These are phyloP conservation scores for Fusarium austroafricanum DNA, from an alignment of 2,329 filamentous ascomycete genomes.

Conservation along the genomic window DNA sequence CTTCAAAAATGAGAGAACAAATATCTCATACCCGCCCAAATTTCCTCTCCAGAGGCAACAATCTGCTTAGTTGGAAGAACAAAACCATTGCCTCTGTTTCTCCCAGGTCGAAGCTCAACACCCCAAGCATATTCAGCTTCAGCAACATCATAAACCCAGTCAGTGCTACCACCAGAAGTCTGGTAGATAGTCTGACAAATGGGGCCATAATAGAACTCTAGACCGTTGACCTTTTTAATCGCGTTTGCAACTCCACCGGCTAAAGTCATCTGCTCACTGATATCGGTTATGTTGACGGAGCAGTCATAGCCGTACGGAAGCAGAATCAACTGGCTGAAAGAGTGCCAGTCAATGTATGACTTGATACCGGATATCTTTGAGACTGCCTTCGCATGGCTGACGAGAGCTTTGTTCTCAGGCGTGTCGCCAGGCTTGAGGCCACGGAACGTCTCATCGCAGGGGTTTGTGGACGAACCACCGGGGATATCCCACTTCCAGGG, in stretches of 20 bases:
- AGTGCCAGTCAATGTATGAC: slow-evolving; percentile 74
- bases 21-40: slow-evolving; percentile 59
- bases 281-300: slow-evolving; percentile 57
- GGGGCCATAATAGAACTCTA: slow-evolving; percentile 58
- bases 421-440: slow-evolving; percentile 57
- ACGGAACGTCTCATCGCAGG: slow-evolving; percentile 63
- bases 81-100: slow-evolving; percentile 42
- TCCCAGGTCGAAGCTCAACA: slow-evolving; percentile 53
- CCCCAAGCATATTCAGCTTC: slow-evolving; percentile 57
- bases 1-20: slow-evolving; percentile 18
- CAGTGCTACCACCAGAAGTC: slow-evolving; percentile 59
- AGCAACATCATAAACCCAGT: slow-evolving; percentile 58
- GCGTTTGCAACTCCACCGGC: slow-evolving; percentile 62
- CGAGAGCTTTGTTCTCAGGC: slow-evolving; percentile 64
- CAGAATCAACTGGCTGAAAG: slow-evolving; percentile 70
- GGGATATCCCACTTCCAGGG: slow-evolving; percentile 63
- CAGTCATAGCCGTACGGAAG: slow-evolving; percentile 71
- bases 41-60: slow-evolving; percentile 57
- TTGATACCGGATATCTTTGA: slow-evolving; percentile 60
- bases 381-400: slow-evolving; percentile 47
- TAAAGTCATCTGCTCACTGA: slow-evolving; percentile 61
- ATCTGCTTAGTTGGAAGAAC: slow-evolving; percentile 48
- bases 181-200: slow-evolving; percentile 72
- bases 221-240: slow-evolving; percentile 58
- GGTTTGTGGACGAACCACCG: slow-evolving; percentile 63